These are phyloP conservation scores for Chaetoceros tenuissimus DNA, from an alignment of 108 stramenopile species.

Conservation along the genomic window DNA sequence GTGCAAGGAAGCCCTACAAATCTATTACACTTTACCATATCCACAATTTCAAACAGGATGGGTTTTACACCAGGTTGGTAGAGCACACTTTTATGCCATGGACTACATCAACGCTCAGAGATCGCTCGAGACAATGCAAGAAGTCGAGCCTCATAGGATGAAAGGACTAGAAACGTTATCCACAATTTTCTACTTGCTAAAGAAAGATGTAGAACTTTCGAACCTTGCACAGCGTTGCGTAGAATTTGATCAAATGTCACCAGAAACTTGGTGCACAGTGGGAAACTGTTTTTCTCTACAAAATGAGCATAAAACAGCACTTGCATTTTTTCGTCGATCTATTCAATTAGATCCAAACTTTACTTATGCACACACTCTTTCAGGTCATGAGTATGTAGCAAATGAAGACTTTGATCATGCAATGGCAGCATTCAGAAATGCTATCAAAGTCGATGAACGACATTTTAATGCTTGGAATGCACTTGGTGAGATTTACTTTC, in stretches of 20 bases:
- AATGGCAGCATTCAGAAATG: slow-evolving; percentile 82
- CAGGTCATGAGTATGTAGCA: slow-evolving; percentile 94
- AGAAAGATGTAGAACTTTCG: slow-evolving; percentile 92
- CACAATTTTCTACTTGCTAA: slow-evolving; percentile 92
- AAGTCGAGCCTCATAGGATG: slow-evolving; percentile 83
- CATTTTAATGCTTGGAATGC: slow-evolving; percentile 95
- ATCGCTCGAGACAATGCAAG: slow-evolving; percentile 77
- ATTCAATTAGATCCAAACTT: slow-evolving; percentile 84
- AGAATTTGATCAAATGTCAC: slow-evolving; percentile 78
- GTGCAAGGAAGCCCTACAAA: slow-evolving; percentile 66
- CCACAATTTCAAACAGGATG: slow-evolving; percentile 85
- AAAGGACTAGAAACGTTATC: slow-evolving; percentile 88
- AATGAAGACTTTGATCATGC: slow-evolving; percentile 97
- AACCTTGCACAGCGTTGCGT: slow-evolving; percentile 85
- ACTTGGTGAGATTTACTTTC: slow-evolving; percentile 92
- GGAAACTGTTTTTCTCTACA: slow-evolving; percentile 97
- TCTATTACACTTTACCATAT: slow-evolving; percentile 67
- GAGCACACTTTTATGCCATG: slow-evolving; percentile 90
- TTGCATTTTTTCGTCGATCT: slow-evolving; percentile 89
- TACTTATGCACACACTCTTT: slow-evolving; percentile 93
- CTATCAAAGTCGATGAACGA: slow-evolving; percentile 78
- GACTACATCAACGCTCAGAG: slow-evolving; percentile 85
- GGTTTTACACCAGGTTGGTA: slow-evolving; percentile 89
- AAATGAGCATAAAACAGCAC: slow-evolving; percentile 94
- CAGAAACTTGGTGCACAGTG: slow-evolving; percentile 94